A percentile compares a stretch with the other conserved stretches of the same genome.
Conservation (phyloP, 108 stramenopile genomes). For the Fragilaria radians region DNA sequence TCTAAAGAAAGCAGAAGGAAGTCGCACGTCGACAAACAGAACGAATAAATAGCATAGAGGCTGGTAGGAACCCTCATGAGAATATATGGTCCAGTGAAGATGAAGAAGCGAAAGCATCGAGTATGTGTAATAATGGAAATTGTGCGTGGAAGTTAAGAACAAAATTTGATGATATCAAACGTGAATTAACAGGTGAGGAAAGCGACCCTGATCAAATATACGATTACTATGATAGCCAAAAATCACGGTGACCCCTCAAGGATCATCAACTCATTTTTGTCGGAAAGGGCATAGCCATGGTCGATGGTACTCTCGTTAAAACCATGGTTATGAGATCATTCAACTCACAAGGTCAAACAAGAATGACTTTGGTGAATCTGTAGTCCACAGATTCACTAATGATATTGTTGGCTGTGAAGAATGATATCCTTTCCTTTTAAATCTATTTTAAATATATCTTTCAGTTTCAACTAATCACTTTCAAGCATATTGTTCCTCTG, state of each 20-base stretch:
- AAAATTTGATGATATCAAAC: conserved; percentile 67
- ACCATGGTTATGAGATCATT: not conserved
- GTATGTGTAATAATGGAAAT: conserved; percentile 69
- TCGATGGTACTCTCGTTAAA: not conserved
- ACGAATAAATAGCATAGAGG: conserved; percentile 26
- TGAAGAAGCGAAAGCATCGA: conserved; percentile 26
- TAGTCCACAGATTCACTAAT: too few species aligned
- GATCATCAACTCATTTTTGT: not conserved
- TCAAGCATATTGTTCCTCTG: too few species aligned
- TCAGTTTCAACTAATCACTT: too few species aligned
- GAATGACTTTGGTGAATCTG: too few species aligned
- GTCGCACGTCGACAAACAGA: conserved; percentile 47
- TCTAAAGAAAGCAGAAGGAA: conserved; percentile 55
- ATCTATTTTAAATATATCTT: too few species aligned
- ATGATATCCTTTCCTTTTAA: too few species aligned
- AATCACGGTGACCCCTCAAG: not conserved
- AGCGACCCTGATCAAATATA: not conserved
- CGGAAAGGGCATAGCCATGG: not conserved
- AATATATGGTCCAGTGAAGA: conserved; percentile 24
- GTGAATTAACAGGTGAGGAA: conserved; percentile 19
- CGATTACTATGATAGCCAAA: not conserved
- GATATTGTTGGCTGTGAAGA: too few species aligned
- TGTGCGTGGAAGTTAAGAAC: conserved; percentile 73
- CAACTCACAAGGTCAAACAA: too few species aligned
- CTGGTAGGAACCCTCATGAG: conserved; percentile 6